Conservation (phyloP, 1,284 basidiomycete species). For the Cutaneotrichosporon curvatum region DNA sequence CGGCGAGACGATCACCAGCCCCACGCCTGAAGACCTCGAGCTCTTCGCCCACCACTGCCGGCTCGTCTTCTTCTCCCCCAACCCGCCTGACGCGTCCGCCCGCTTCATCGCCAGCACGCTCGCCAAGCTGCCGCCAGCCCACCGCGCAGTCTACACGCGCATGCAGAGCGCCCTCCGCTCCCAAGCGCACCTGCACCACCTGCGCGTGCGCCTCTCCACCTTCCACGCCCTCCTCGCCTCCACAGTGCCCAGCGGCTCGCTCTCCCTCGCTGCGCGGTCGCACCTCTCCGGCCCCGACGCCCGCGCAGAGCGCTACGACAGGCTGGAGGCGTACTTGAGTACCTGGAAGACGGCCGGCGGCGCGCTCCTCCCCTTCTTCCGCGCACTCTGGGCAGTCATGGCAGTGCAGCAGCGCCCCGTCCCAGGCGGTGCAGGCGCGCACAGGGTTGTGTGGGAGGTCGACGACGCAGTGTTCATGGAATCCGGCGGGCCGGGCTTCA, state of each 20-base stretch:
- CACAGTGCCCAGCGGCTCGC: slow-evolving; percentile 27
- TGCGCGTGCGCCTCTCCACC: slow-evolving; percentile 33
- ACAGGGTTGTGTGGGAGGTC: slow-evolving; percentile 40
- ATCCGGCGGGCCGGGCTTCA: slow-evolving; percentile 41
- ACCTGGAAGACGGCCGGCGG: slow-evolving; percentile 30
- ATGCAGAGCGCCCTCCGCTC: slow-evolving; percentile 36
- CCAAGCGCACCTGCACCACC: slow-evolving; percentile 39
- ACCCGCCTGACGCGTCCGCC: slow-evolving; percentile 26
- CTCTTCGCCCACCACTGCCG: slow-evolving; percentile 39
- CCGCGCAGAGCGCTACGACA: slow-evolving; percentile 27
- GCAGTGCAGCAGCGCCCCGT: slow-evolving; percentile 31
- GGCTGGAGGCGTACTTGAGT: slow-evolving; percentile 24
- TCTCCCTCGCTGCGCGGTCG: slow-evolving; percentile 26
- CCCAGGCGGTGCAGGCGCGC: slow-evolving; percentile 27
- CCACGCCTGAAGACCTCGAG: slow-evolving; percentile 16
- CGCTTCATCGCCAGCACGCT: slow-evolving; percentile 34
- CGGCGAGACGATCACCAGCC: slow-evolving; percentile 23
- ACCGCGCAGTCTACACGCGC: slow-evolving; percentile 37
- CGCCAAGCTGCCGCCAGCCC: slow-evolving; percentile 30
- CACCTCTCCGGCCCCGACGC: slow-evolving; percentile 22
- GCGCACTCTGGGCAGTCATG: slow-evolving; percentile 32
- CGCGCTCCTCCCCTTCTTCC: slow-evolving; percentile 41
- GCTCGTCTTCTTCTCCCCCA: slow-evolving; percentile 30
- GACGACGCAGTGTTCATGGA: slow-evolving; percentile 45
- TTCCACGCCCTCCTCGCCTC: slow-evolving; percentile 39